phyloP scores from a whole-genome alignment of 805 yeast species.

The Diddensiella transvaalensis region DNA sequence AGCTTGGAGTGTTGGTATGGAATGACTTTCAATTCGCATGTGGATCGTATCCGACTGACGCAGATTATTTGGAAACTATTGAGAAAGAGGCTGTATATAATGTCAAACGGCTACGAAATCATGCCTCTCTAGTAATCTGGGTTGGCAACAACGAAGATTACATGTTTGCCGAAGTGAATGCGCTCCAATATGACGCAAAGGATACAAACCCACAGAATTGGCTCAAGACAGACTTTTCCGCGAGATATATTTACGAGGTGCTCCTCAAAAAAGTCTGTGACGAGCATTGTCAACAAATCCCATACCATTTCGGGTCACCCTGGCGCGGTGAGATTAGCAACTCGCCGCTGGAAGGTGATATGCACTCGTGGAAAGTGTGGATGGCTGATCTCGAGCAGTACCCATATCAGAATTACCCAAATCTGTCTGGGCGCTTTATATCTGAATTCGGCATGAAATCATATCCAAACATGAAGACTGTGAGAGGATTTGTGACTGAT shows the following conservation, averaged over 20 bases:
- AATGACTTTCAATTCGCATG: conserved; percentile 56
- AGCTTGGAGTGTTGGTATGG: conserved; percentile 45
- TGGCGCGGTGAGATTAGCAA: too few relatives aligned
- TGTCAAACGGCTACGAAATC: conserved; percentile 39
- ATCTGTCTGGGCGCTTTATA: too few relatives aligned
- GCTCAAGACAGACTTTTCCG: conserved; percentile 36
- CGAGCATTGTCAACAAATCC: conserved; percentile 14
- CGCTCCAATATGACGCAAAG: conserved; percentile 15
- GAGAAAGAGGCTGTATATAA: conserved; percentile 38
- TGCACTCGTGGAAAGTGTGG: too few relatives aligned
- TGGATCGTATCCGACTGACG: conserved; percentile 47
- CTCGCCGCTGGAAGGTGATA: too few relatives aligned
- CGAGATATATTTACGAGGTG: conserved; percentile 40
- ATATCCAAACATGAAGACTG: too few relatives aligned
- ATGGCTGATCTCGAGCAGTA: too few relatives aligned
- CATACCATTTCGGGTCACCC: too few relatives aligned
- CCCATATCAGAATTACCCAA: too few relatives aligned
- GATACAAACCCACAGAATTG: conserved; percentile 13
- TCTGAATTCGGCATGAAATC: too few relatives aligned
- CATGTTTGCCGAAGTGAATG: conserved; percentile 38
- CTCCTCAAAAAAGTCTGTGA: conserved; percentile 35
- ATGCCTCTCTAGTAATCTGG: conserved; percentile 38
- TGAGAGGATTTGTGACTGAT: conserved; percentile 41
- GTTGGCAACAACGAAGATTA: conserved; percentile 48
- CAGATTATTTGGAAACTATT: conserved; percentile 35